Conservation (phyloP, 2,329 filamentous ascomycete species). For the Pleurostoma richardsiae region DNA sequence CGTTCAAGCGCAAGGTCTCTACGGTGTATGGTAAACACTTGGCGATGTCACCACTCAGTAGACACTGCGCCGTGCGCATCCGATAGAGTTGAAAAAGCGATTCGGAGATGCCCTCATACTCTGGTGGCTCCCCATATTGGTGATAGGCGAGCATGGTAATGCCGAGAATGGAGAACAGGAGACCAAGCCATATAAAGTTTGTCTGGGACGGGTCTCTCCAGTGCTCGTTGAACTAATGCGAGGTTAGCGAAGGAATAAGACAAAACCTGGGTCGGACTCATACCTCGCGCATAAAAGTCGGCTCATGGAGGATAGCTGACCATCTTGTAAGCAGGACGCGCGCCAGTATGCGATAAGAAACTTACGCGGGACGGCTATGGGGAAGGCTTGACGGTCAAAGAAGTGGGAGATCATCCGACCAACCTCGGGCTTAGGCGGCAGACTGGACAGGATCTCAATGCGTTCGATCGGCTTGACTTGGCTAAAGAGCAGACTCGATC, state of each 20-base stretch:
- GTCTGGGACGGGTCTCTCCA: constrained; percentile 41
- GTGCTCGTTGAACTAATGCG: constrained; percentile 39
- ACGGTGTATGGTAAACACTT: constrained; percentile 43
- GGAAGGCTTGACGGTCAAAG: constrained; percentile 18
- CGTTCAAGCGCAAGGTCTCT: constrained; percentile 47
- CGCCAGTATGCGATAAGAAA: constrained; percentile 11
- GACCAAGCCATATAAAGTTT: constrained; percentile 44
- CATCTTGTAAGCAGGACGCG: constrained; percentile 1
- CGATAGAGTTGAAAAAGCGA: constrained; percentile 42
- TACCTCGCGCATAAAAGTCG: constrained; percentile 40
- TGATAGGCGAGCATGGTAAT: constrained; percentile 48
- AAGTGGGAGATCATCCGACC: constrained; percentile 16
- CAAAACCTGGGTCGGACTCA: not conserved
- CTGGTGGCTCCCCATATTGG: constrained; percentile 45
- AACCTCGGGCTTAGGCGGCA: constrained; percentile 17
- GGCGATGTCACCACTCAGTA: constrained; percentile 45
- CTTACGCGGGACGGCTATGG: constrained; percentile 17
- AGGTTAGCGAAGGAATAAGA: not conserved
- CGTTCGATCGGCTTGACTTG: constrained; percentile 15
- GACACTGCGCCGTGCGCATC: constrained; percentile 45
- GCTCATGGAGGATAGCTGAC: constrained; percentile 31
- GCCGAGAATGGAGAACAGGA: constrained; percentile 49
- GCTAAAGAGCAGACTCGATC: constrained; percentile 16
- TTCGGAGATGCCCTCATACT: constrained; percentile 40
- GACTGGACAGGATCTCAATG: constrained; percentile 16